Base-by-base conservation (phyloP, 768 basidiomycete genomes). In the Xerocomus spinulosus region DNA sequence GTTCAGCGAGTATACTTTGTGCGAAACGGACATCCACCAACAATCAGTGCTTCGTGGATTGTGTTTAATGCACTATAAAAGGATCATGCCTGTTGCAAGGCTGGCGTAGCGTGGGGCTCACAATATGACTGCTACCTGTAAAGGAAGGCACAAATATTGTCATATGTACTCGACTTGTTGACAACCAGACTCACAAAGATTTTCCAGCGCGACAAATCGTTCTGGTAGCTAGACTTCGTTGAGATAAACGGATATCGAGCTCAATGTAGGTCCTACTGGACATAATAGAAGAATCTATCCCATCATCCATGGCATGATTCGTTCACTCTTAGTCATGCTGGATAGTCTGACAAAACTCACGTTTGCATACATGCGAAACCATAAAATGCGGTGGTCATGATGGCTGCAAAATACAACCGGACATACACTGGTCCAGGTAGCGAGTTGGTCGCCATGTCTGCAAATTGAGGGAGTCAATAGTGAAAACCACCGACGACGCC, bases 151-250 rank as follows among this genome's bases (percentile, higher is more conserved):
- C 6, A 13, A 21, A 28, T 10, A 28, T n/a, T n/a, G n/a, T n/a
- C n/a, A n/a, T n/a, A n/a, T n/a, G n/a, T 6, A 28, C 10, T 10
- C 26, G 10, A 28, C 26, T 6, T 28, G 6, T 9, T 5, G 6
- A 6, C 15, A 2, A 37, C 4, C 9, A 26, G 15, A 42, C 48
- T 42, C 9, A 48, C 48, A 7, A 48, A 40, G 12, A 24, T 14
- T 24, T 37, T 48, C 6, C 14, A 14, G 13, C n/a, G 32, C 12
- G 18, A 9, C 0, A n/a, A 14, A 24, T 48, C 48, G 2, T 30
- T 14, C 14, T 29, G 41, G 18, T 48, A 48, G 8, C 48, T 48
- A n/a, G n/a, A n/a, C n/a, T n/a, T n/a, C n/a, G n/a, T n/a, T n/a
- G n/a, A 4, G 12, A 20, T 13, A 7, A 26, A 23, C n/a, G 23